Evolutionary conservation across 1,284 basidiomycete species (phyloP), one percentile per base, ranked within the genome.

Genomic region (Vanrija humicola): DNA sequence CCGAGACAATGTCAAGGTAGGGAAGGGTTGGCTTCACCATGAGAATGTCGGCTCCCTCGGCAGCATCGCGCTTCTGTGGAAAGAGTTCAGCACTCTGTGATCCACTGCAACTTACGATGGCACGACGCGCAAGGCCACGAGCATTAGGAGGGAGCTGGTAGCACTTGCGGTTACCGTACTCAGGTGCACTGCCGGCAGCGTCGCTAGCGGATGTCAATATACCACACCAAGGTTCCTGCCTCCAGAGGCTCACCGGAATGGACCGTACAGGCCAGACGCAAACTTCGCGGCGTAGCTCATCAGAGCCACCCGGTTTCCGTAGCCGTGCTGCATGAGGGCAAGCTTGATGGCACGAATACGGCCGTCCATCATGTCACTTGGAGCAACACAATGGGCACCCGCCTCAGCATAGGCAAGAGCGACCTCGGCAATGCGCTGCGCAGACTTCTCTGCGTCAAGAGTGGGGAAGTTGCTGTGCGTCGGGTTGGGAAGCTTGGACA

Each of bases 241-340:
- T 16, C 9, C 14, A n/a, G 15, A 16, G 5, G 66, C 82, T 61
- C 63, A 90, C 89, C 93, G 81, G 84, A 99, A 99, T 0, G 96
- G 96, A 0, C 96, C 96, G 70, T 99, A 99, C 54, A 98, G 77
- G n/a, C 85, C 83, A 66, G 90, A 95, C 0, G 96, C 93, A 68
- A 99, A 99, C 77, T 99, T 99, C 58, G 96, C 96, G n/a, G 90
- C 89, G 76, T 99, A 99, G 46, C 88, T 86, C 96, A 99, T 98
- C 40, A 99, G 81, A 5, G 89, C 89, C 70, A 90, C 88, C 68
- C 85, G 82, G 79, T 95, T 97, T 4, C 85, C 91, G 48, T 85
- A 81, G 14, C 92, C 90, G 40, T 82, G 82, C 58, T 90, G 85
- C 56, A 96, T 88, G 54, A 99, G 80, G 1, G 82, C 84, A 40